These are phyloP conservation scores for Metarhizium brunneum DNA, from an alignment of 2,329 filamentous ascomycete genomes.

Conservation along the genomic window DNA sequence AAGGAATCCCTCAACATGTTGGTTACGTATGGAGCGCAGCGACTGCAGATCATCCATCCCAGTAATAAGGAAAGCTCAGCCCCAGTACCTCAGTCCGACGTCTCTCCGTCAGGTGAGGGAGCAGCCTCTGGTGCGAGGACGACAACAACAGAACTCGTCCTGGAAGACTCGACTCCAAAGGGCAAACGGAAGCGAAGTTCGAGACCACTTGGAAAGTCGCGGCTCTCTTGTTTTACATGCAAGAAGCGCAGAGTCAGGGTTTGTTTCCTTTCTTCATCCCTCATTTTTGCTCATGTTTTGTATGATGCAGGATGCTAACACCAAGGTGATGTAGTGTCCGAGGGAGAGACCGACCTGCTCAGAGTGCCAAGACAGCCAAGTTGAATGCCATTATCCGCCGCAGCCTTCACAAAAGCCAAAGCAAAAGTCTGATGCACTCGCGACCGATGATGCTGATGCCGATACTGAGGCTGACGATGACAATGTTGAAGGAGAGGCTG, in stretches of 20 bases:
- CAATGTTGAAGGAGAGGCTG: constrained; percentile 7
- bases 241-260: constrained; percentile 29
- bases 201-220: constrained; percentile 20
- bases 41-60: constrained; percentile 47
- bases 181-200: constrained; percentile 5
- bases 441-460: constrained; percentile 2
- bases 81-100: constrained; percentile 16
- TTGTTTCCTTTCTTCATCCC: constrained; percentile 4
- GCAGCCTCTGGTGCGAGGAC: constrained; percentile 14
- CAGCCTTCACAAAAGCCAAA: constrained; percentile 18
- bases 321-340: constrained; percentile 24
- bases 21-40: constrained; percentile 46
- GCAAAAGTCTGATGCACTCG: constrained; percentile 11
- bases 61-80: constrained; percentile 23
- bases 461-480: constrained; percentile 6
- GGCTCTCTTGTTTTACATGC: constrained; percentile 26
- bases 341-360: constrained; percentile 29
- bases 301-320: constrained; percentile 10
- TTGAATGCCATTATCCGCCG: constrained; percentile 30
- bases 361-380: constrained; percentile 22
- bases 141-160: constrained; percentile 22
- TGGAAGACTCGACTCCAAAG: constrained; percentile 8
- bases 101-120: constrained; percentile 14
- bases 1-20: constrained; percentile 46
- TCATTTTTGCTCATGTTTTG: no score